Percentiles rank a stretch among this genome's conserved stretches.
These are phyloP conservation scores for Albophoma yamanashiensis DNA, from an alignment of 2,329 filamentous ascomycete genomes.

Conservation along the genomic window DNA sequence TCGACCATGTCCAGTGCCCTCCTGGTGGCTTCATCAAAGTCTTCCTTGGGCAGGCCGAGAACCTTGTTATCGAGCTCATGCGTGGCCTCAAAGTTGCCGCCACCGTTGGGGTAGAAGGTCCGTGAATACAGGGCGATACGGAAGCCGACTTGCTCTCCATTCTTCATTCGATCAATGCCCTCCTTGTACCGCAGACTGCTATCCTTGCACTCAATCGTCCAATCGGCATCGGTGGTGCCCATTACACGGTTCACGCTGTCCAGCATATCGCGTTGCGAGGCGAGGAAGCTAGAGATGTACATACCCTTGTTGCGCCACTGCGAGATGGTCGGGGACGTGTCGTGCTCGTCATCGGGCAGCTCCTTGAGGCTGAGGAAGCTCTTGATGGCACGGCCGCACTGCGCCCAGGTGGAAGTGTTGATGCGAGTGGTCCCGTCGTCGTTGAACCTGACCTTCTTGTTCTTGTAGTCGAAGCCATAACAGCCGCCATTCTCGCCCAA, in stretches of 20 bases:
- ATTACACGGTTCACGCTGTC: conserved; percentile 48
- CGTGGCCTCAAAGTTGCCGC: conserved; percentile 30
- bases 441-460: conserved; percentile 31
- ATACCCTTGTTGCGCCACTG: conserved; percentile 33
- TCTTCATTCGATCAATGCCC: conserved; percentile 31
- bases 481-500: conserved; percentile 16
- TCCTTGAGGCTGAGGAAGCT: conserved; percentile 32
- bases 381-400: conserved; percentile 46
- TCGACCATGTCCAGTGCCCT: conserved; percentile 30
- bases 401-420: conserved; percentile 47
- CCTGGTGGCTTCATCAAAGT: conserved; percentile 45
- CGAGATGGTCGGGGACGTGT: conserved; percentile 24
- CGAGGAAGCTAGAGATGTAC: conserved; percentile 43
- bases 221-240: conserved; percentile 46
- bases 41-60: conserved; percentile 47
- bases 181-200: conserved; percentile 30
- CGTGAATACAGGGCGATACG: conserved; percentile 42
- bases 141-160: conserved; percentile 30
- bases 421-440: conserved; percentile 47
- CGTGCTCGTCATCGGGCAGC: conserved; percentile 27
- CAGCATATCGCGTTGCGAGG: conserved; percentile 56
- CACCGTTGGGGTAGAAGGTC: conserved; percentile 35
- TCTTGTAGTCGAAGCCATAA: conserved; percentile 40
- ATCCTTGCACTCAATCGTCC: conserved; percentile 41
- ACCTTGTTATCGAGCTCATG: conserved; percentile 32